These are phyloP conservation scores for Aspergillus aculeatinus DNA, from an alignment of 2,329 filamentous ascomycete species.

Conservation along the genomic window DNA sequence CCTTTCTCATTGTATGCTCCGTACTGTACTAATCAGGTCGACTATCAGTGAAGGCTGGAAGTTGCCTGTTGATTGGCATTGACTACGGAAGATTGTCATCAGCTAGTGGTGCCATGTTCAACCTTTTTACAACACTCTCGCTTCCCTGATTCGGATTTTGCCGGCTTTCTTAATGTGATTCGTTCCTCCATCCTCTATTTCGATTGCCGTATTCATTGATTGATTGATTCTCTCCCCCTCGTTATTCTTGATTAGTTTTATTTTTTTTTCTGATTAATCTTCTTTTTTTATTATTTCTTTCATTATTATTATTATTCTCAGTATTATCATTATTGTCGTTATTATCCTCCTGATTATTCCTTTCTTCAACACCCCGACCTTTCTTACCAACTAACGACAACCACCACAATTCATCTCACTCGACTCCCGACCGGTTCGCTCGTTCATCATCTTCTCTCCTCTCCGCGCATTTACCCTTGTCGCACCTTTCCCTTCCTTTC, in stretches of 20 bases:
- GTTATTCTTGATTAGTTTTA: slow-evolving; percentile 5
- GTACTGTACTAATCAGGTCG: no score
- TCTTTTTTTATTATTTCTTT: not conserved
- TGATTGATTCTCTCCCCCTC: slow-evolving; percentile 1
- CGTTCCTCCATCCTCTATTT: not conserved
- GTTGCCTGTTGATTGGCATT: not conserved
- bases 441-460: not conserved
- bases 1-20: not conserved
- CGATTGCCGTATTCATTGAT: not conserved
- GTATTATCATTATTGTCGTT: no score
- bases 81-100: slow-evolving; percentile 8
- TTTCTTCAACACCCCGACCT: not conserved
- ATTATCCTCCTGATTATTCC: not conserved
- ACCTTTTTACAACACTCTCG: slow-evolving; percentile 19
- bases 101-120: slow-evolving; percentile 25
- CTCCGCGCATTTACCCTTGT: not conserved
- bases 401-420: not conserved
- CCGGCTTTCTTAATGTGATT: slow-evolving; percentile 14
- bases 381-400: not conserved
- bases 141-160: slow-evolving; percentile 20
- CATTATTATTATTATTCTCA: not conserved
- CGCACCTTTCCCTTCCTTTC: not conserved
- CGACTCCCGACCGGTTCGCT: not conserved
- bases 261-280: slow-evolving; percentile 2
- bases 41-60: no score